Evolutionary conservation across 2,329 filamentous ascomycete genomes (phyloP).

Genomic region (Endothia cerciana): DNA sequence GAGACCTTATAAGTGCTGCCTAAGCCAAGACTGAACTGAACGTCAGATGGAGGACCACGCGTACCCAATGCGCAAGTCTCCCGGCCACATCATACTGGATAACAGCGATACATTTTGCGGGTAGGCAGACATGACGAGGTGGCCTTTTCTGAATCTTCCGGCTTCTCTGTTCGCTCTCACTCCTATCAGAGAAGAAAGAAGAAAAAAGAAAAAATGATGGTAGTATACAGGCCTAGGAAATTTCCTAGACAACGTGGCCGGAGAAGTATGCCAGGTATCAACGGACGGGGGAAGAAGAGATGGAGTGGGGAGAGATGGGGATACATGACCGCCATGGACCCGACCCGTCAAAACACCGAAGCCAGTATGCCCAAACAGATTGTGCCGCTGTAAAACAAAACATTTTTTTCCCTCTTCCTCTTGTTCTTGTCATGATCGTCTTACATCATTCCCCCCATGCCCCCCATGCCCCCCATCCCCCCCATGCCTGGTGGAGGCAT

Average conservation of each 20-base stretch:
- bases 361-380: conserved; percentile 49
- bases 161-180: conserved; percentile 12
- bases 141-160: background rate
- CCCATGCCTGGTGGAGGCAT: conserved; percentile 67
- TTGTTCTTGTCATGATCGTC: conserved; percentile 32
- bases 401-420: conserved; percentile 24
- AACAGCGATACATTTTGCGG: background rate
- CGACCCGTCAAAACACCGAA: conserved; percentile 51
- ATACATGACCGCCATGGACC: conserved; percentile 44
- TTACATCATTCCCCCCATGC: conserved; percentile 68
- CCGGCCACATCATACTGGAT: background rate
- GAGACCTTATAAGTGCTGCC: background rate
- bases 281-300: conserved; percentile 34
- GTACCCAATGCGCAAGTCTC: background rate
- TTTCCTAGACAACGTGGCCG: conserved; percentile 23
- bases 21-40: conserved; percentile 13
- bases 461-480: conserved; percentile 56
- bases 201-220: too few species aligned
- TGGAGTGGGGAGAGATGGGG: conserved; percentile 41
- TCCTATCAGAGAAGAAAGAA: conserved; percentile 21
- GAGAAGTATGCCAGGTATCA: conserved; percentile 35
- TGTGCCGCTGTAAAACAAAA: conserved; percentile 37
- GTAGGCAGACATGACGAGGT: background rate
- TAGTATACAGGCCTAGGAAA: conserved; percentile 36
- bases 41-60: conserved; percentile 1